Evolutionary conservation across 345 rosid species (phyloP).

Genomic region (Bruguiera parviflora): DNA sequence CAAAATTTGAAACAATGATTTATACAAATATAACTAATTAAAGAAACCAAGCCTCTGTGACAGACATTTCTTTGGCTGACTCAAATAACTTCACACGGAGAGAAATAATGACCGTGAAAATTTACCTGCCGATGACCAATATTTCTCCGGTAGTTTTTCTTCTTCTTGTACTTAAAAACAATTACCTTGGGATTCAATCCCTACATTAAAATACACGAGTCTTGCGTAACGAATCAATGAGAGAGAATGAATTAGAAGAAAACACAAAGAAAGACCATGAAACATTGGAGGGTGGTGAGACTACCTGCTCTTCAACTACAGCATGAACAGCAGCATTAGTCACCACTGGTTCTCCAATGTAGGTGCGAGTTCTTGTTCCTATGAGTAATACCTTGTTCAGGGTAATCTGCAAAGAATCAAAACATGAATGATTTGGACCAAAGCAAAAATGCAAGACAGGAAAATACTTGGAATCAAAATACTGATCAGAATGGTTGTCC

Average conservation of each 20-base stretch:
- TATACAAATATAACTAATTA: not conserved
- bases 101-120: not conserved
- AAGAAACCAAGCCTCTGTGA: not conserved
- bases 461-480: not conserved
- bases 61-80: not conserved
- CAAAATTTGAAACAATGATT: not conserved
- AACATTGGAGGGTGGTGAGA: slow-evolving; percentile 3
- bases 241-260: not conserved
- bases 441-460: not conserved
- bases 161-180: slow-evolving; percentile 90
- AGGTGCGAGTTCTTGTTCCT: slow-evolving; percentile 78
- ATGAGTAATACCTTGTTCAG: slow-evolving; percentile 93
- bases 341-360: slow-evolving; percentile 87
- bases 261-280: not conserved
- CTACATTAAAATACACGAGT: slow-evolving; percentile 35
- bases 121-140: slow-evolving; percentile 96
- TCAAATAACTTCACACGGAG: not conserved
- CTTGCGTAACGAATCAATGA: not conserved
- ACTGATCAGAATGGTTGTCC: no score
- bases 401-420: slow-evolving; percentile 47
- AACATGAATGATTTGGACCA: not conserved
- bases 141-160: slow-evolving; percentile 92
- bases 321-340: slow-evolving; percentile 96
- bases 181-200: slow-evolving; percentile 75
- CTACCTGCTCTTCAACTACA: slow-evolving; percentile 87